Evolutionary conservation across 371 early-diverging fungal species (phyloP).

Genomic region (Blakeslea trispora): DNA sequence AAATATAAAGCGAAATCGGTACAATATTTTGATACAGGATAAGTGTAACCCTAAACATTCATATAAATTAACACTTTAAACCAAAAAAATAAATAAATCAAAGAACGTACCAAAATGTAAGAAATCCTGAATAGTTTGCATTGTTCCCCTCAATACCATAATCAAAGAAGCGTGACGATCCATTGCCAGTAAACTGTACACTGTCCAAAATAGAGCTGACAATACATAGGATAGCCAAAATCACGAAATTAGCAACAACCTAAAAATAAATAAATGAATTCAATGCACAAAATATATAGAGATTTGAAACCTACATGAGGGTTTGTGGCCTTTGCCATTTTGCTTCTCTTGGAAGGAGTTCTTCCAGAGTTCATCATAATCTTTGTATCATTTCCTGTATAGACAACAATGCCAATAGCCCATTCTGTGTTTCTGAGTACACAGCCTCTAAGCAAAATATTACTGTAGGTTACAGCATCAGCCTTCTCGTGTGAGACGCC

Average conservation of each 20-base stretch:
- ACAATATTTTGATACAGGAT: conserved; percentile 64
- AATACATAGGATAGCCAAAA: conserved; percentile 58
- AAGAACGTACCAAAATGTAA: conserved; percentile 50
- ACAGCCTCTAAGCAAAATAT: conserved; percentile 90
- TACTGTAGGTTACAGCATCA: conserved; percentile 56
- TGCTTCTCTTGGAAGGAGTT: conserved; percentile 93
- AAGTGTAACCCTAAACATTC: conserved; percentile 56
- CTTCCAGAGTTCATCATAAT: conserved; percentile 87
- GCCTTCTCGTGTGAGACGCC: conserved; percentile 47
- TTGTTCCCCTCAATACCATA: conserved; percentile 37
- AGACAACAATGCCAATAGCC: conserved; percentile 81
- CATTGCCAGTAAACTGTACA: conserved; percentile 47
- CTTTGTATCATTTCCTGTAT: conserved; percentile 92
- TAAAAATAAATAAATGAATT: conserved; percentile 13
- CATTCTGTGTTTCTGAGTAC: conserved; percentile 88
- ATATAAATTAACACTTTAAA: not conserved
- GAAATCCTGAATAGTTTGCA: conserved; percentile 41
- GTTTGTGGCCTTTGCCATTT: conserved; percentile 93
- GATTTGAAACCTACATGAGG: conserved; percentile 65
- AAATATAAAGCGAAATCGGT: conserved; percentile 96
- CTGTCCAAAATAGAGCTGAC: conserved; percentile 63
- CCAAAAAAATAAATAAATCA: conserved; percentile 23
- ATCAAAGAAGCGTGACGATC: conserved; percentile 38
- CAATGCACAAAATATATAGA: not conserved
- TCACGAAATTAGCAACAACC: conserved; percentile 51